These are phyloP conservation scores for Plasmodium ovale DNA, from an alignment of 169 alveolate species.

Conservation along the genomic window DNA sequence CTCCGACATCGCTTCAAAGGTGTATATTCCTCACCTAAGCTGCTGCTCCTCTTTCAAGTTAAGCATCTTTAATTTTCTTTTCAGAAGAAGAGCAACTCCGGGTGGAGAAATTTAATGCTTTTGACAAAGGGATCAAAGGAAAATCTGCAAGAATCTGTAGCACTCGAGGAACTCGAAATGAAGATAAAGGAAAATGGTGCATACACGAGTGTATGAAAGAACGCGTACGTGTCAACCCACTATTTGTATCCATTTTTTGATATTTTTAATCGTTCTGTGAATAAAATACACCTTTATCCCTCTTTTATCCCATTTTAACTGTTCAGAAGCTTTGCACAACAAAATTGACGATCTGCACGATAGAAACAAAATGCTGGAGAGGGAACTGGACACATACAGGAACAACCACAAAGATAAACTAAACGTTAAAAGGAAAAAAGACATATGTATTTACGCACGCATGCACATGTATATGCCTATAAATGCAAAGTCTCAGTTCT, in stretches of 20 bases:
- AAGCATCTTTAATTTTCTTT: background rate
- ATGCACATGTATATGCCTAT: conserved; percentile 11
- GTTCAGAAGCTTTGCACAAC: conserved; percentile 55
- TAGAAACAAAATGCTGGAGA: conserved; percentile 7
- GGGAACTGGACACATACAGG: conserved; percentile 14
- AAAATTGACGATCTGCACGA: conserved; percentile 47
- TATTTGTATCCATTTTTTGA: background rate
- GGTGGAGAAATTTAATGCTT: conserved; percentile 68
- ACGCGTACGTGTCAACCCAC: background rate
- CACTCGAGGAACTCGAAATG: conserved; percentile 71
- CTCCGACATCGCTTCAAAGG: background rate
- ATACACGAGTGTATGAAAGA: background rate
- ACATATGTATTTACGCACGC: background rate
- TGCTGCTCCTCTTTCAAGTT: background rate
- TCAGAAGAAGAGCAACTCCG: conserved; percentile 52
- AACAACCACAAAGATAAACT: conserved; percentile 29
- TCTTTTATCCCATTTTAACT: background rate
- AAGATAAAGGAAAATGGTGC: conserved; percentile 73
- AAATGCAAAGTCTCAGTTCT: background rate
- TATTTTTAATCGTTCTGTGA: background rate
- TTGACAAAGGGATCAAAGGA: conserved; percentile 53
- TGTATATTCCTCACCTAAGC: no score
- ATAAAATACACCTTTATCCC: background rate
- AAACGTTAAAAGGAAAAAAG: background rate
- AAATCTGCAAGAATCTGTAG: conserved; percentile 39